Evolutionary conservation across 129 eudicot species (phyloP), one percentile per base, ranked within the genome.

Genomic region (Apium graveolens): DNA sequence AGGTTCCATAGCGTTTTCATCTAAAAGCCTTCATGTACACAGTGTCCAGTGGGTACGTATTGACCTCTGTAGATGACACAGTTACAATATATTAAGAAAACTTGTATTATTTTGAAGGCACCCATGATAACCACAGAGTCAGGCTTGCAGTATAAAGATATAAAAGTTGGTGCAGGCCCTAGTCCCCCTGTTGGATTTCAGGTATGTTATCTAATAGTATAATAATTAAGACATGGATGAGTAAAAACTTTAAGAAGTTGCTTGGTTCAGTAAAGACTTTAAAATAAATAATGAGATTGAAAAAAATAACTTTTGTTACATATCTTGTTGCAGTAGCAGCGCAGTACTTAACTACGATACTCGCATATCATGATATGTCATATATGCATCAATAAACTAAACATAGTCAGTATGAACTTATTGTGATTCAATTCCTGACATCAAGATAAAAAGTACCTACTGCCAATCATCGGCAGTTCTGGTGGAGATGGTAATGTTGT

Each of bases 141-240:
- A 53, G 99, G 99, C 57, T 86, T 96, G 90, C 96, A 90, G 85
- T 96, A 92, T 87, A 92, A 92, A 87, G 99, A 96, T 85, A 92
- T 96, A 70, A 90, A 88, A 81, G 86, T 92, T 78, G 99, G 99
- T 71, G 81, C 74, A 49, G 97, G 97, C 63, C 99, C 99, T 46
- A 82, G 88, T 81, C 99, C 99, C 21, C 99, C 97, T 76, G 86
- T 96, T 86, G 99, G 99, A 73, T 96, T 84, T 86, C 99, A 96
- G 97, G 99, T 92, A 88, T 51, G 69, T 60, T 29, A 44, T 11
- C 48, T 44, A 44, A 16, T 73, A 5, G 32, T 43, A 4, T 38
- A 18, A 20, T 26, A 3, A 12, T 38, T 7, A 29, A 44, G 0
- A 44, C 16, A 11, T 44, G 48, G 44, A 10, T 44, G 16, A 16